Percentiles rank a stretch among this genome's conserved stretches.
These are phyloP conservation scores for Omphalea diandra DNA, from an alignment of 441 rosid species.

Conservation along the genomic window DNA sequence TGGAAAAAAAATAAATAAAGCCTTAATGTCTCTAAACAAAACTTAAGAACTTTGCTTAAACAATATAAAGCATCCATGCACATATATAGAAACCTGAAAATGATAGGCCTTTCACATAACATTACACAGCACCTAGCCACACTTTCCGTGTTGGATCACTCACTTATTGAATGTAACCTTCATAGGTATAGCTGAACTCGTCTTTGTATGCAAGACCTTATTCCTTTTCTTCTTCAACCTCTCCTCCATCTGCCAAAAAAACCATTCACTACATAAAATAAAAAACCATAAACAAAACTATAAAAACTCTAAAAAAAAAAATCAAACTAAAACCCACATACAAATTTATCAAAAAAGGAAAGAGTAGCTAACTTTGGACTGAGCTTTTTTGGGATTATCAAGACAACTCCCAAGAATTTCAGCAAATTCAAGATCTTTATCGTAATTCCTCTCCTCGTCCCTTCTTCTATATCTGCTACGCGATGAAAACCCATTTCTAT, in stretches of 20 bases:
- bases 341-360: background rate
- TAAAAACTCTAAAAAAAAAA: background rate
- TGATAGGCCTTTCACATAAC: background rate
- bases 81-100: background rate
- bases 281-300: background rate
- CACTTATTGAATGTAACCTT: constrained; percentile 81
- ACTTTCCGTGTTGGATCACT: constrained; percentile 22
- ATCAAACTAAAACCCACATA: background rate
- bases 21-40: background rate
- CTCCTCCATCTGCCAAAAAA: constrained; percentile 76
- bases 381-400: constrained; percentile 77
- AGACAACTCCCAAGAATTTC: constrained; percentile 74
- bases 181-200: constrained; percentile 73
- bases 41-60: background rate
- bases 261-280: constrained; percentile 15
- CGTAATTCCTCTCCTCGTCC: constrained; percentile 52
- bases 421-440: constrained; percentile 82
- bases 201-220: constrained; percentile 74
- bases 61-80: background rate
- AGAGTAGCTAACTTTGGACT: constrained; percentile 47
- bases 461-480: constrained; percentile 38
- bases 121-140: background rate
- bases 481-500: constrained; percentile 24
- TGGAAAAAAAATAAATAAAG: background rate
- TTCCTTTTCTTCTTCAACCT: constrained; percentile 79